Base-by-base conservation (phyloP, 1,139 yeast genomes). In the Candida tetrigidarum region DNA sequence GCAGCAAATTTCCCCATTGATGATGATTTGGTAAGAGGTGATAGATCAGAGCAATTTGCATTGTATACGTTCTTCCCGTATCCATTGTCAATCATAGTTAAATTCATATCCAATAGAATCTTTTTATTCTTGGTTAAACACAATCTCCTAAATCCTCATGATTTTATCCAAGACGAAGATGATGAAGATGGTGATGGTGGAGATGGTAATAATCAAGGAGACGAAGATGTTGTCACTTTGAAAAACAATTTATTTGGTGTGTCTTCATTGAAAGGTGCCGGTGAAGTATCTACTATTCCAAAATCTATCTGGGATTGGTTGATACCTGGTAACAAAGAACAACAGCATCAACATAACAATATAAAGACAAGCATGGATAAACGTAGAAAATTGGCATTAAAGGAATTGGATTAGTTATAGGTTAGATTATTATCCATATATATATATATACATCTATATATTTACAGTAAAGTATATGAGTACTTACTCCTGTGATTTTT, bases 11-110 rank as follows among this genome's bases (percentile, higher is more conserved):
- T 66, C 28, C 66, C 63, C 32, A 43, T 67, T 23, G 73, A 67
- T 18, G 54, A 53, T 27, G 52, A 53, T 10, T 51, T 51, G 11
- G 43, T 58, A 7, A 56, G 50, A 41, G 79, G 80, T 15, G 80
- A 74, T 47, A 56, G 78, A 43, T 64, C 77, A 0, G 68, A 66
- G 12, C 76, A 68, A 49, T 74, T 75, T 54, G 59, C 78, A 19
- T 54, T 75, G 15, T 53, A 64, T 41, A 71, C 79, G 3, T 74
- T 74, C 55, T 74, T 74, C 60, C 80, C 80, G 2, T 59, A 58
- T 19, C 80, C 80, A 1, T 25, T 74, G 5, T 68, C 76, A 5
- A 29, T 58, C 5, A 5, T 67, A 0, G 63, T 72, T 0, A 57
- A 59, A 43, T 14, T 59, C 1, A 8, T 62, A 0, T 43, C 67